Evolutionary conservation across 257 asterid genomes (phyloP).

Genomic region (Capsicum baccatum): DNA sequence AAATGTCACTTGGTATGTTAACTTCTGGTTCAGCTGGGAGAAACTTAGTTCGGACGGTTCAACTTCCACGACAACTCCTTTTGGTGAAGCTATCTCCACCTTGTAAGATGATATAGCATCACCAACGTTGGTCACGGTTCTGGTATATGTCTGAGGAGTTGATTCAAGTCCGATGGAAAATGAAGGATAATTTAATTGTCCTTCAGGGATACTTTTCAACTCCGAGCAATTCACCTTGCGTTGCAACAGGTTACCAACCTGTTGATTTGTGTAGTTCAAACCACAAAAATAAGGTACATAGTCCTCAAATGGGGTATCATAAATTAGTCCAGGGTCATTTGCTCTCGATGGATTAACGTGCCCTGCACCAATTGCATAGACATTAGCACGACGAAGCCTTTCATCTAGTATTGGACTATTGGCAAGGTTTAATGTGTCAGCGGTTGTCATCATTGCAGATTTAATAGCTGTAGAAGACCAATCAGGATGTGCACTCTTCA

Average conservation of each 20-base stretch:
- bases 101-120: slow-evolving; percentile 39
- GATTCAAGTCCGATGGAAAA: slow-evolving; percentile 32
- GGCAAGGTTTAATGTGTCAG: slow-evolving; percentile 41
- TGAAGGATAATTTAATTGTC: slow-evolving; percentile 37
- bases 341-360: slow-evolving; percentile 56
- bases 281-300: slow-evolving; percentile 59
- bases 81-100: slow-evolving; percentile 35
- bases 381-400: slow-evolving; percentile 36
- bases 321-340: slow-evolving; percentile 55
- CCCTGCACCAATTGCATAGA: slow-evolving; percentile 54
- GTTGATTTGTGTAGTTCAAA: slow-evolving; percentile 41
- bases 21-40: slow-evolving; percentile 38
- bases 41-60: slow-evolving; percentile 39
- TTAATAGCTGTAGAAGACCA: slow-evolving; percentile 61
- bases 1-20: slow-evolving; percentile 47
- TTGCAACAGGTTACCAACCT: slow-evolving; percentile 30
- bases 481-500: slow-evolving; percentile 47
- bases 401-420: slow-evolving; percentile 42
- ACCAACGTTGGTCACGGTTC: slow-evolving; percentile 53
- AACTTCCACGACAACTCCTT: slow-evolving; percentile 39
- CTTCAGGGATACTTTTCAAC: slow-evolving; percentile 38
- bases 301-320: slow-evolving; percentile 49
- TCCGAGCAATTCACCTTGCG: slow-evolving; percentile 36
- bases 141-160: slow-evolving; percentile 38
- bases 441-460: slow-evolving; percentile 65